These are phyloP conservation scores for Colletotrichum destructivum DNA, from an alignment of 2,329 filamentous ascomycete genomes.

Conservation along the genomic window DNA sequence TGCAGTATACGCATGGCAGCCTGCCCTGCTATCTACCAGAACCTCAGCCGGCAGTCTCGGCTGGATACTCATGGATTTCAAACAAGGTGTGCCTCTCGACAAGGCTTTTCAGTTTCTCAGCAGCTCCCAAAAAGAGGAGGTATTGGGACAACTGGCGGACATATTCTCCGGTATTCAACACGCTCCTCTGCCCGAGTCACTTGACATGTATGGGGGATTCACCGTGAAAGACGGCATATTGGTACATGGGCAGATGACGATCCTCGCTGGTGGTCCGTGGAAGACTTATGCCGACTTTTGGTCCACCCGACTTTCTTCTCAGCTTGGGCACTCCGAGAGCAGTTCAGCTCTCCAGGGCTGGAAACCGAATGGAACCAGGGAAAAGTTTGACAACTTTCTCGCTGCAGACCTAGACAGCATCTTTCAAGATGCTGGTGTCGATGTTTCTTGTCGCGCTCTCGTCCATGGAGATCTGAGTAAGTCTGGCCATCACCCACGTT, in stretches of 20 bases:
- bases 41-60: slow-evolving; percentile 39
- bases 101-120: slow-evolving; percentile 39
- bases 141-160: slow-evolving; percentile 46
- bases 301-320: slow-evolving; percentile 29
- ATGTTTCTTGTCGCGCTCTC: slow-evolving; percentile 37
- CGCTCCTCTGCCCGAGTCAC: slow-evolving; percentile 38
- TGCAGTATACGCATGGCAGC: slow-evolving; percentile 45
- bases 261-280: slow-evolving; percentile 42
- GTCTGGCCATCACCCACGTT: not conserved
- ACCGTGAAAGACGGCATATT: slow-evolving; percentile 43
- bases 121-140: slow-evolving; percentile 19
- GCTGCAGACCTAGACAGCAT: slow-evolving; percentile 24
- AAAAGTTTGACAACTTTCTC: slow-evolving; percentile 43
- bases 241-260: slow-evolving; percentile 42
- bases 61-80: slow-evolving; percentile 48
- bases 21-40: not conserved
- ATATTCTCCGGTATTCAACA: slow-evolving; percentile 43
- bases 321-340: slow-evolving; percentile 33
- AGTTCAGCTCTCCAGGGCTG: slow-evolving; percentile 45
- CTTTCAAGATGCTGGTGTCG: slow-evolving; percentile 39
- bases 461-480: slow-evolving; percentile 31
- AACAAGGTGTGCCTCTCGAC: slow-evolving; percentile 45
- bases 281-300: slow-evolving; percentile 41
- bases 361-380: slow-evolving; percentile 37
- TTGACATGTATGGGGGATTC: slow-evolving; percentile 44